phyloP scores from a whole-genome alignment of 768 basidiomycete species.

The Tricholoma sp. region DNA sequence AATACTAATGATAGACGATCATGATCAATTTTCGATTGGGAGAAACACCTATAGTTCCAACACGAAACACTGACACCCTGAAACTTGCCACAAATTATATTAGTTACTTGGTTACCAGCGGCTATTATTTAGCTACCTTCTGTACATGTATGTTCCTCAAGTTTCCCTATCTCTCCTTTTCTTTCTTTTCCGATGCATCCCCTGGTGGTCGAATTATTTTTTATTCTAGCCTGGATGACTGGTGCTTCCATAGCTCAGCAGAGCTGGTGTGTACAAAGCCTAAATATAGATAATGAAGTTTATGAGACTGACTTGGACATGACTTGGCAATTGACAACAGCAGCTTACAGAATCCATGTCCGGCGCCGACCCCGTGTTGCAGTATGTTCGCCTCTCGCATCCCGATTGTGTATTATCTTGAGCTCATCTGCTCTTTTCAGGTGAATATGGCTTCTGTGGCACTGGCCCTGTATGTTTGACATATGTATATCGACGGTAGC shows the following conservation, averaged over 20 bases:
- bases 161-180: constrained; percentile 1
- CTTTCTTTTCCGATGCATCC: constrained; percentile 6
- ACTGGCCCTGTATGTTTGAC: constrained; percentile 31
- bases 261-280: constrained; percentile 7
- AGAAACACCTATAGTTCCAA: too few relatives aligned
- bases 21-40: too few relatives aligned
- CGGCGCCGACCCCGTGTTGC: constrained; percentile 44
- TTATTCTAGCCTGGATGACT: constrained; percentile 10
- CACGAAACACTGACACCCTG: too few relatives aligned
- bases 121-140: not conserved
- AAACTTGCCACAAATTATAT: too few relatives aligned
- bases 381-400: constrained; percentile 28
- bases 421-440: constrained; percentile 17
- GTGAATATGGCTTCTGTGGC: constrained; percentile 54
- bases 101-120: not conserved
- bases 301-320: not conserved
- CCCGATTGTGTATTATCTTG: not conserved
- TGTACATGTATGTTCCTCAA: not conserved
- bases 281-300: not conserved
- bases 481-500: not conserved
- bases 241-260: constrained; percentile 3
- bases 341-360: constrained; percentile 40
- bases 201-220: constrained; percentile 7
- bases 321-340: constrained; percentile 19
- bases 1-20: too few relatives aligned